Conservation (phyloP, 2,329 filamentous ascomycete genomes). For the Colletotrichum lindemuthianum region DNA sequence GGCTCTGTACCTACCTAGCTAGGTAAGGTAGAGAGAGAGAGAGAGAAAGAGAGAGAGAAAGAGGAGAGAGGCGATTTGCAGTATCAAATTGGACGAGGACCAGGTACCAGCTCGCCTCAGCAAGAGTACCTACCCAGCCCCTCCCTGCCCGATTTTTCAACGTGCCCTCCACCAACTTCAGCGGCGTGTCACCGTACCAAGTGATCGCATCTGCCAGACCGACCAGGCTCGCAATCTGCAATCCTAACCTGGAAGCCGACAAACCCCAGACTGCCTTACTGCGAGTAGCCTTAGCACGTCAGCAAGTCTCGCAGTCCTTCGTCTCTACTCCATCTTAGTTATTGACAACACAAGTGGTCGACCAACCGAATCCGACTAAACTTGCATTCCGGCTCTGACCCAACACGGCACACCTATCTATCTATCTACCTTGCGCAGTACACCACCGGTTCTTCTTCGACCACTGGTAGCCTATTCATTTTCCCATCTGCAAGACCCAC, state of each 20-base stretch:
- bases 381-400: background rate
- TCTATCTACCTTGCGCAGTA: constrained; percentile 7
- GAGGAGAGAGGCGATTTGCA: too few relatives aligned
- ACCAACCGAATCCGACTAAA: too few relatives aligned
- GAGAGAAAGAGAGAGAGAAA: too few relatives aligned
- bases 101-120: constrained; percentile 1
- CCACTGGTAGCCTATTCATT: constrained; percentile 9
- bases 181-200: too few relatives aligned
- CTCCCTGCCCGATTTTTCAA: constrained; percentile 22
- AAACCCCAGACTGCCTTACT: constrained; percentile 9
- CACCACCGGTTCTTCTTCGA: constrained; percentile 15
- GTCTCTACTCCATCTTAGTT: constrained; percentile 3
- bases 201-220: too few relatives aligned
- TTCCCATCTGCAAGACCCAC: constrained; percentile 40
- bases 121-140: constrained; percentile 8
- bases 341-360: background rate
- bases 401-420: background rate
- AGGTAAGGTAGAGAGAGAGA: too few relatives aligned
- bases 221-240: constrained; percentile 22
- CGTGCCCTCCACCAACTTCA: background rate
- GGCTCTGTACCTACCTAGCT: too few relatives aligned
- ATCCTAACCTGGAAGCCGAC: constrained; percentile 10
- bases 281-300: background rate
- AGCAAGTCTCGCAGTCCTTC: background rate
- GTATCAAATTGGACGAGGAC: too few relatives aligned